These are phyloP conservation scores for Dianthus caryophyllus DNA, from an alignment of 148 eudicot species.

Conservation along the genomic window DNA sequence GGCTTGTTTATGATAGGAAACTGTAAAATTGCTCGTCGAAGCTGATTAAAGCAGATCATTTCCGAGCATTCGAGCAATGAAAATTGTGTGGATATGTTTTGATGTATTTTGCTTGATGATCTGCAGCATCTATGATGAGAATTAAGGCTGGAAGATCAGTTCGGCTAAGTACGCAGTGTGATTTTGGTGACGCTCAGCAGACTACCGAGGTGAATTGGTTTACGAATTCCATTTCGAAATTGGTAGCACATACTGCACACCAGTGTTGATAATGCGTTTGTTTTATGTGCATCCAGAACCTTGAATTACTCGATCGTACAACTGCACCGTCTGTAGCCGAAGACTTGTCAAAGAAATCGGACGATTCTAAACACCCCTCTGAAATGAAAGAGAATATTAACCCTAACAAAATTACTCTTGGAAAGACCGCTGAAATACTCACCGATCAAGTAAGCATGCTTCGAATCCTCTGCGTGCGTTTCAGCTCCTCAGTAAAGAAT, in stretches of 20 bases:
- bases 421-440: constrained; percentile 3
- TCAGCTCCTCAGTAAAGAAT: neutral
- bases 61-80: too few relatives aligned
- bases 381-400: constrained; percentile 25
- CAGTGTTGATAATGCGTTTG: neutral
- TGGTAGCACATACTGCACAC: neutral
- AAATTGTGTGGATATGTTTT: constrained; percentile 1
- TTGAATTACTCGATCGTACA: constrained; percentile 26
- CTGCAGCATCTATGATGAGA: constrained; percentile 80
- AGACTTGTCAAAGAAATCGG: constrained; percentile 17
- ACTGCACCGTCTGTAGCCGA: constrained; percentile 13
- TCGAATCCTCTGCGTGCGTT: neutral
- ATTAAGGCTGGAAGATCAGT: constrained; percentile 64
- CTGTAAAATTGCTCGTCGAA: too few relatives aligned
- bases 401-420: constrained; percentile 16
- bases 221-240: neutral
- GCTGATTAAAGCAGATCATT: too few relatives aligned
- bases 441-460: constrained; percentile 10
- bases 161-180: constrained; percentile 56
- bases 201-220: constrained; percentile 32
- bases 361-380: neutral
- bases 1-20: too few relatives aligned
- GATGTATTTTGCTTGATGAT: neutral
- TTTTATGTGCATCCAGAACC: constrained; percentile 27
- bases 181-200: constrained; percentile 54